phyloP scores from a whole-genome alignment of 306 rosid genomes.

The Inga laurina region DNA sequence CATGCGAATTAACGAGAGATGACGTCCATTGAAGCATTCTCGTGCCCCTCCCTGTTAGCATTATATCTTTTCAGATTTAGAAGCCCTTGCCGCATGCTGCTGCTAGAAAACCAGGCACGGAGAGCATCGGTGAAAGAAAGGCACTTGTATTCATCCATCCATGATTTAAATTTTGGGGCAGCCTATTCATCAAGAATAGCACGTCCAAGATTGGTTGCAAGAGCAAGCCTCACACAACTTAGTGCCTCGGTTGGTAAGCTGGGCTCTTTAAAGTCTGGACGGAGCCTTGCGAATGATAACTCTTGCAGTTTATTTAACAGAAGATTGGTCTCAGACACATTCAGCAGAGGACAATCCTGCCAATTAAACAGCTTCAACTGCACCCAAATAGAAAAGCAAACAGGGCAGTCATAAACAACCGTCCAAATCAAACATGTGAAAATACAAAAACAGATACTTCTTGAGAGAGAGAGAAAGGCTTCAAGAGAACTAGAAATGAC shows the following conservation, averaged over 20 bases:
- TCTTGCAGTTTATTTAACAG: conserved; percentile 85
- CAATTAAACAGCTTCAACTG: conserved; percentile 87
- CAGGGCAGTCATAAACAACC: conserved; percentile 17
- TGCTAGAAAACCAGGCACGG: neutral
- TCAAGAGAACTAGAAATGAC: neutral
- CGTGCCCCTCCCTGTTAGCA: neutral
- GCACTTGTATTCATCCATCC: neutral
- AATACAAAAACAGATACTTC: neutral
- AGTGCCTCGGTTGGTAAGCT: conserved; percentile 64
- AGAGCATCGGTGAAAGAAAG: neutral
- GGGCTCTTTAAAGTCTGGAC: conserved; percentile 62
- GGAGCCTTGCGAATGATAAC: conserved; percentile 68
- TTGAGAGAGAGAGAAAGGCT: neutral
- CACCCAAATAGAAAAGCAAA: conserved; percentile 30
- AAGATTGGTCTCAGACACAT: conserved; percentile 73
- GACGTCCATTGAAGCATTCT: neutral
- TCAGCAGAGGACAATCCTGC: conserved; percentile 75
- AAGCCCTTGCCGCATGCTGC: conserved; percentile 14
- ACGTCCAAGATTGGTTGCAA: conserved; percentile 85
- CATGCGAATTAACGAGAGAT: conserved; percentile 31
- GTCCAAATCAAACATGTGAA: neutral
- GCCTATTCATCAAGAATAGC: conserved; percentile 73
- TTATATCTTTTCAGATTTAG: neutral
- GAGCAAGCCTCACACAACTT: conserved; percentile 75
- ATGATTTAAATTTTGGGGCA: conserved; percentile 7